Conservation (phyloP, 2,329 filamentous ascomycete species). For the Fusarium verticillioides region DNA sequence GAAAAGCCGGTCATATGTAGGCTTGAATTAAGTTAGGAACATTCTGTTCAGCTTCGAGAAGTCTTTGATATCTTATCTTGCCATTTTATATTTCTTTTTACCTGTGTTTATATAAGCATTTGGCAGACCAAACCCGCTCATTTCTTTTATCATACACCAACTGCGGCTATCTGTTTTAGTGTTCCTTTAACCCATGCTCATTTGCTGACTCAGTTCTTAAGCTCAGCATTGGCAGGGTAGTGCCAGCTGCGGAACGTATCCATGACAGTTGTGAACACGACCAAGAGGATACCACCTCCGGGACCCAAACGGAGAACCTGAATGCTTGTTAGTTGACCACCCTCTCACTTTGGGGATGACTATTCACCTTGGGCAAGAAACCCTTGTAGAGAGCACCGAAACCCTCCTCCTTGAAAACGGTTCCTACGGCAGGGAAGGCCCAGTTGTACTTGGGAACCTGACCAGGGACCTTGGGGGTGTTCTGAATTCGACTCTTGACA, state of each 20-base stretch:
- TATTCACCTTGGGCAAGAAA: constrained; percentile 94
- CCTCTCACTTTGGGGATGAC: constrained; percentile 38
- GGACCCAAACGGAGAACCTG: constrained; percentile 63
- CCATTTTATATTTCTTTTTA: background rate
- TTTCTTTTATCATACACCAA: background rate
- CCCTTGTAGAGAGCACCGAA: constrained; percentile 95
- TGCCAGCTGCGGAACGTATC: constrained; percentile 84
- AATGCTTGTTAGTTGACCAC: constrained; percentile 1
- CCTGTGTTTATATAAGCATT: background rate
- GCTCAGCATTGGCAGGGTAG: constrained; percentile 29
- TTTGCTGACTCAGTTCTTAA: constrained; percentile 11
- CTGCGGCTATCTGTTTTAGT: constrained; percentile 32
- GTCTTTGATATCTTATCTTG: background rate
- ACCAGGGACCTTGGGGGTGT: constrained; percentile 85
- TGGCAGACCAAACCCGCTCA: background rate
- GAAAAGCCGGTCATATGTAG: background rate
- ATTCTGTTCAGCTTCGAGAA: background rate
- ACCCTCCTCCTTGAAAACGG: constrained; percentile 92
- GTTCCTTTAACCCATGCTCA: constrained; percentile 3
- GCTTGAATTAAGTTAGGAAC: background rate
- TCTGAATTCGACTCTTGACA: constrained; percentile 98
- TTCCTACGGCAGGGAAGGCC: constrained; percentile 89
- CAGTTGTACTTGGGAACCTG: constrained; percentile 96
- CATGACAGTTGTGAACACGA: constrained; percentile 88
- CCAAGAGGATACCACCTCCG: constrained; percentile 76